These are phyloP conservation scores for Annulohypoxylon truncatum DNA, from an alignment of 2,329 filamentous ascomycete genomes.

Conservation along the genomic window DNA sequence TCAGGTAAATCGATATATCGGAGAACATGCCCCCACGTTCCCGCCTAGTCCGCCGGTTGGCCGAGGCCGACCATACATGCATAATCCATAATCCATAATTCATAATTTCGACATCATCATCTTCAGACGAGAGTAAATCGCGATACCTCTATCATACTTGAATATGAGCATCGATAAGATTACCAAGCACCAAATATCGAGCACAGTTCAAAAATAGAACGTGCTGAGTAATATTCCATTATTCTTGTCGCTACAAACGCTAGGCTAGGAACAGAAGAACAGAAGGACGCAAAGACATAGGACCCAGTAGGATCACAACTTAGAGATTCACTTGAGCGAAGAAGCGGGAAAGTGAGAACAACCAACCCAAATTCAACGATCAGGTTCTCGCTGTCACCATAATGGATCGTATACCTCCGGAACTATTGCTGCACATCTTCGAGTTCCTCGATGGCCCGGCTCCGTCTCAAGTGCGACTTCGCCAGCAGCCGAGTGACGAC, in stretches of 20 bases:
- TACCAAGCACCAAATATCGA: not conserved
- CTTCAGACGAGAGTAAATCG: not conserved
- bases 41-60: not conserved
- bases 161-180: not conserved
- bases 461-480: slow-evolving; percentile 61
- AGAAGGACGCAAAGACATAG: no score
- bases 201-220: not conserved
- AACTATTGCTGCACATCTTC: slow-evolving; percentile 69
- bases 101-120: slow-evolving; percentile 2
- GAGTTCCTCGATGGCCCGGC: slow-evolving; percentile 62
- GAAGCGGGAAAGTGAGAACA: not conserved
- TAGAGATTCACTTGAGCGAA: not conserved
- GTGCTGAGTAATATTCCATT: not conserved
- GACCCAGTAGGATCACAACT: not conserved
- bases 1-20: not conserved
- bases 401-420: slow-evolving; percentile 65
- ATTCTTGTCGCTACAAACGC: not conserved
- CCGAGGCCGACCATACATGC: not conserved
- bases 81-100: not conserved
- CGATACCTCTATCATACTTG: not conserved
- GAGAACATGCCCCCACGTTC: not conserved
- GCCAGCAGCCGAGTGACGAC: slow-evolving; percentile 60
- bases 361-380: not conserved
- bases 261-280: not conserved
- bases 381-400: not conserved